Evolutionary conservation across 1,139 yeast species (phyloP).

Genomic region (Pichia sp.): DNA sequence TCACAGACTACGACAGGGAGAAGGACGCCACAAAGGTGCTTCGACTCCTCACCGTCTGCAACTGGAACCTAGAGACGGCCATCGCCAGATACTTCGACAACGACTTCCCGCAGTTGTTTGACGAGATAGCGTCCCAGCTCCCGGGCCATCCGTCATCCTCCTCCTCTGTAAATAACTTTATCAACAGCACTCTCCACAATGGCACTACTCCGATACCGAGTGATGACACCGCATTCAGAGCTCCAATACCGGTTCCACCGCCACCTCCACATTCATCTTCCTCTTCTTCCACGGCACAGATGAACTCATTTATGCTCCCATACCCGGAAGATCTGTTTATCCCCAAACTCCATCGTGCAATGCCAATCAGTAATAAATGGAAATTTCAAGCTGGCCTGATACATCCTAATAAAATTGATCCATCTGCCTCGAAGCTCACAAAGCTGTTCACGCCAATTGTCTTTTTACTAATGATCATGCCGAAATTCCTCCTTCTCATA

Average conservation of each 20-base stretch:
- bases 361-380: constrained; percentile 37
- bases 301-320: constrained; percentile 2
- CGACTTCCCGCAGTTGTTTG: constrained; percentile 36
- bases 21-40: constrained; percentile 38
- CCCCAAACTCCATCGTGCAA: constrained; percentile 38
- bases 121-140: constrained; percentile 9
- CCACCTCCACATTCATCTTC: neutral
- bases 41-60: constrained; percentile 41
- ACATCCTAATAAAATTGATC: neutral
- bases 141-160: neutral
- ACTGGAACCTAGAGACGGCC: constrained; percentile 51
- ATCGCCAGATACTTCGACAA: constrained; percentile 50
- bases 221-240: neutral
- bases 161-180: neutral
- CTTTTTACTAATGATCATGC: constrained; percentile 46
- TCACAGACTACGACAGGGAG: constrained; percentile 42
- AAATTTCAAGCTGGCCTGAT: constrained; percentile 30
- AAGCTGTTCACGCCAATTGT: constrained; percentile 35
- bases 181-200: neutral
- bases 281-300: too few relatives aligned
- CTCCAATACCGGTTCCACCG: neutral
- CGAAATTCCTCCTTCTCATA: constrained; percentile 38
- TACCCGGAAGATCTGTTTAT: constrained; percentile 35
- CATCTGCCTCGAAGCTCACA: constrained; percentile 1
- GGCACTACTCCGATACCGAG: neutral